Evolutionary conservation across 1,284 basidiomycete genomes (phyloP), one percentile per base, ranked within the genome.

Genomic region (Fomitopsis pinicola): DNA sequence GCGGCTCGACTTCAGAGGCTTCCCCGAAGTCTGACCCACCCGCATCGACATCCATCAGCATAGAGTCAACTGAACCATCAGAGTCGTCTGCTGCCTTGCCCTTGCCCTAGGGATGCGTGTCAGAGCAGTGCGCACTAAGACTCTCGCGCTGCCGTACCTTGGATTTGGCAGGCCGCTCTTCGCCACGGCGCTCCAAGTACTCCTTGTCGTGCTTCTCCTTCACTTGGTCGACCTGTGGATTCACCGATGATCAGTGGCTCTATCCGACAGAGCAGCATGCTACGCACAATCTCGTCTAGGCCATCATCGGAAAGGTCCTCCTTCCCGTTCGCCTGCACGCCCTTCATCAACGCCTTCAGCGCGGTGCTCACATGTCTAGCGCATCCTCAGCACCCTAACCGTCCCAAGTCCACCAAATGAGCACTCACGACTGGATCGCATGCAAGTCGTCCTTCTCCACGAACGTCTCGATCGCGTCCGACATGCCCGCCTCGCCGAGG

Each of bases 391-490:
- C 7, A 33, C 36, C 26, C 9, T 3, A 14, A 12, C 35, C 22
- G 4, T 33, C 36, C 15, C n/a, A 19, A 5, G n/a, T 14, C 2
- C 9, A 19, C 28, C 8, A 19, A 5, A 5, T 15, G 9, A 30
- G 8, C 10, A 84, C 88, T 67, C 65, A 96, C 95, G 80, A 84
- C 64, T 89, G 86, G 71, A 98, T 95, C 4, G 95, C 92, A 77
- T 95, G 91, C 48, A 85, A 87, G 74, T 96, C 94, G 68, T 97
- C 95, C 80, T 98, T 98, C 73, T 97, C 95, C 60, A 98, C 94
- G 76, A 93, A 97, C 71, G 88, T 83, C 78, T 93, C 90, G 60
- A 98, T 94, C 7, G 95, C 95, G 71, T 94, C 90, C 52, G 89
- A 89, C 88, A 98, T 91, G 19, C 91, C 93, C 46, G 80, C 81